Evolutionary conservation across 2,329 filamentous ascomycete species (phyloP).

Genomic region (Aspergillus texensis): DNA sequence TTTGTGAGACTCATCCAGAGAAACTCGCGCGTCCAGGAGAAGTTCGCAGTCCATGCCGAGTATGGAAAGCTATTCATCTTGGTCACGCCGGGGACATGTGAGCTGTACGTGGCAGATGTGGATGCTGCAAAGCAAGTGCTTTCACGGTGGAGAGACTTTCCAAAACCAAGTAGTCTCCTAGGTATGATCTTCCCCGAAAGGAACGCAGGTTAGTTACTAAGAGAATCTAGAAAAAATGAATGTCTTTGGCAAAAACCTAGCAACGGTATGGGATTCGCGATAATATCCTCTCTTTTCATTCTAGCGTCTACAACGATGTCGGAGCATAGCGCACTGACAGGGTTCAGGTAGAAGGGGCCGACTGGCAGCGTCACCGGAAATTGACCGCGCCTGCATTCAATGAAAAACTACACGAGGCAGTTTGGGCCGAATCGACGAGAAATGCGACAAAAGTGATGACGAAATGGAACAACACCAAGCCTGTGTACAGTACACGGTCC

Average conservation of each 20-base stretch:
- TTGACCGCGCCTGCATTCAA: slow-evolving; percentile 3
- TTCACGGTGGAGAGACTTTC: slow-evolving; percentile 2
- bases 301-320: too few species aligned
- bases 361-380: slow-evolving; percentile 10
- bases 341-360: slow-evolving; percentile 3
- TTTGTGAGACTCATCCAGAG: background rate
- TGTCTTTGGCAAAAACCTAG: background rate
- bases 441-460: background rate
- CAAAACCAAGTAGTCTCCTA: background rate
- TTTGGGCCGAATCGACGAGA: background rate
- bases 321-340: background rate
- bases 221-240: background rate
- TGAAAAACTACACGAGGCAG: background rate
- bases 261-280: background rate
- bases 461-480: background rate
- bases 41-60: background rate
- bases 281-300: background rate
- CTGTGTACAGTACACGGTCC: background rate
- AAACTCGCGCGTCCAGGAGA: slow-evolving; percentile 3
- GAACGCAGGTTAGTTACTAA: background rate
- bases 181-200: background rate
- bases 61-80: slow-evolving; percentile 4
- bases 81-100: background rate
- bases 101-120: background rate
- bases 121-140: slow-evolving; percentile 4